A percentile compares a stretch with the other conserved stretches of the same genome.
These are phyloP conservation scores for Aspergillus brunneoviolaceus DNA, from an alignment of 2,329 filamentous ascomycete genomes.

Conservation along the genomic window DNA sequence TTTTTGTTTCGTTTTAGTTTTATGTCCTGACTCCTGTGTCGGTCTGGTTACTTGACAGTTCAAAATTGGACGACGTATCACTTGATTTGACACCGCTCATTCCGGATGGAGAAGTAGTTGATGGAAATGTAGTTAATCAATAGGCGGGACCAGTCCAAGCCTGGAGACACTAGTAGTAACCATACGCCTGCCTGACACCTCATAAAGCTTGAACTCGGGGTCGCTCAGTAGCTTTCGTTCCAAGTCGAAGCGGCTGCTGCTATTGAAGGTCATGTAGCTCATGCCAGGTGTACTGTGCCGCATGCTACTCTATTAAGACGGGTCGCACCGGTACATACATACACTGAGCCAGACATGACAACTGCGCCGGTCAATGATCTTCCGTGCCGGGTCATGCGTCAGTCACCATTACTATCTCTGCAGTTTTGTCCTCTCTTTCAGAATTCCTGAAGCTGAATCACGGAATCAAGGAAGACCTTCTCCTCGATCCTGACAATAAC, in stretches of 20 bases:
- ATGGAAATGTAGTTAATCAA: background rate
- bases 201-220: background rate
- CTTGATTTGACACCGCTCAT: background rate
- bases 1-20: background rate
- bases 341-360: background rate
- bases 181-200: background rate
- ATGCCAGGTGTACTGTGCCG: too few species aligned
- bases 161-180: background rate
- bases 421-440: background rate
- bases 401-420: background rate
- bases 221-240: background rate
- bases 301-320: background rate
- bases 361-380: background rate
- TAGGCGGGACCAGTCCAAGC: background rate
- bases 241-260: too few species aligned
- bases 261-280: background rate
- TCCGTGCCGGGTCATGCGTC: background rate
- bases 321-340: background rate
- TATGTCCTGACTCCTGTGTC: background rate
- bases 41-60: background rate
- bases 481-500: background rate
- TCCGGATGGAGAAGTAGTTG: background rate
- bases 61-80: background rate
- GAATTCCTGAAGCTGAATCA: too few species aligned
- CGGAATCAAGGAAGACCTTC: background rate